Evolutionary conservation across 2,329 filamentous ascomycete genomes (phyloP), one percentile per base, ranked within the genome.

Genomic region (Beauveria sp.): DNA sequence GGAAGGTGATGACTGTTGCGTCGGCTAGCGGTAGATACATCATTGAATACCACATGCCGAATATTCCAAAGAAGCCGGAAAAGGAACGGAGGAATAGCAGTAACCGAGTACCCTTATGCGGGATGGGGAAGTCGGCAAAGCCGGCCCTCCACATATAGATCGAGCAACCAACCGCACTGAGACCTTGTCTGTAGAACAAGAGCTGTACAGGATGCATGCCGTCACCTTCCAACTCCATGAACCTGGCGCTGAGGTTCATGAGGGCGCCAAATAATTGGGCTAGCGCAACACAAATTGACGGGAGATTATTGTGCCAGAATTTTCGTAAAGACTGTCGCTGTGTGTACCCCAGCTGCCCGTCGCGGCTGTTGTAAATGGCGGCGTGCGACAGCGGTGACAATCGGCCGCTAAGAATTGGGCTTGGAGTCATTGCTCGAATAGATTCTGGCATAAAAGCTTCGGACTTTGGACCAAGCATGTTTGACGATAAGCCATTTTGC

Each of bases 1-100:
- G 80, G 71, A 96, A 97, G 9, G 91, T 95, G 59, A 97, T 88
- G 40, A 96, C 92, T 0, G 90, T 95, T 2, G 92, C 91, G 71
- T 96, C 92, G 18, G 91, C 89, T 2, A 96, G 81, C 0, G 91
- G 90, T 3, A 96, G 83, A 68, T 96, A 96, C 70, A 90, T 83
- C 62, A 81, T 81, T 12, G 77, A 80, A 65, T 76, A 81, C 80
- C 79, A 96, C 75, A 95, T 83, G 42, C 89, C 89, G 71, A 88
- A 93, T 4, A 96, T 88, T 12, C 90, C 91, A 71, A 91, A 89
- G 70, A 82, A 83, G n/a, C 91, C 92, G 34, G 81, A 81, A 2
- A 89, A 72, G 0, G 90, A 90, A 68, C 92, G 80, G 10, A 83
- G 73, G 1, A 90, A 72, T 4, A 97, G 78, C 6, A 96, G 76